Evolutionary conservation across 176 grass and related monocot species (phyloP).

Genomic region (Thinopyrum elongatum): DNA sequence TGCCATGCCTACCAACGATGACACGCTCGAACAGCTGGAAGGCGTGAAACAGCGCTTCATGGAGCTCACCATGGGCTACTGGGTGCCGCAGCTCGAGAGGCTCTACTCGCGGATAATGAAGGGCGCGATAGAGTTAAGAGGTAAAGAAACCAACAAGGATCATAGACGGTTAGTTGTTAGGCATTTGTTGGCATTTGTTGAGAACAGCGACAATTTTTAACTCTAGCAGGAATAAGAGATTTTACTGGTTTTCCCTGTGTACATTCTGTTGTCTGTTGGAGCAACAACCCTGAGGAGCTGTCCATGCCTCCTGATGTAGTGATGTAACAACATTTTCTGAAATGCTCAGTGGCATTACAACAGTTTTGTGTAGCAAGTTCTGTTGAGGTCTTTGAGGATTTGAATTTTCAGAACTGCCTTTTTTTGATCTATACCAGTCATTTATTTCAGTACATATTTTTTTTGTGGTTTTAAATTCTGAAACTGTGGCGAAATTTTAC

Average conservation of each 20-base stretch:
- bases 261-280: conserved; percentile 27
- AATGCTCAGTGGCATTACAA: conserved; percentile 27
- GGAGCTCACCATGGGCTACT: conserved; percentile 53
- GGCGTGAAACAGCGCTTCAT: conserved; percentile 59
- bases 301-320: conserved; percentile 1
- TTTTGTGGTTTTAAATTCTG: neutral
- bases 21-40: conserved; percentile 46
- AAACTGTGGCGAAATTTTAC: too few species aligned
- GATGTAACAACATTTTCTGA: conserved; percentile 31
- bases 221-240: conserved; percentile 40
- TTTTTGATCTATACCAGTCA: neutral
- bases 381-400: neutral
- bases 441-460: neutral
- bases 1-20: conserved; percentile 12
- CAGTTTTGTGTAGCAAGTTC: conserved; percentile 37
- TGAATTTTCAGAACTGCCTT: neutral
- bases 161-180: conserved; percentile 64
- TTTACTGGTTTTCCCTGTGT: conserved; percentile 44
- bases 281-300: neutral
- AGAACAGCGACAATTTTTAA: conserved; percentile 88
- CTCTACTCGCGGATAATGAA: conserved; percentile 75
- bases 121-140: conserved; percentile 44
- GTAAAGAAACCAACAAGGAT: conserved; percentile 60
- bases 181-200: conserved; percentile 87
- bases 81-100: conserved; percentile 87